Percentiles rank a stretch among this genome's conserved stretches.
Evolutionary conservation across 441 rosid genomes (phyloP).

Genomic region (Croton laevigatus): DNA sequence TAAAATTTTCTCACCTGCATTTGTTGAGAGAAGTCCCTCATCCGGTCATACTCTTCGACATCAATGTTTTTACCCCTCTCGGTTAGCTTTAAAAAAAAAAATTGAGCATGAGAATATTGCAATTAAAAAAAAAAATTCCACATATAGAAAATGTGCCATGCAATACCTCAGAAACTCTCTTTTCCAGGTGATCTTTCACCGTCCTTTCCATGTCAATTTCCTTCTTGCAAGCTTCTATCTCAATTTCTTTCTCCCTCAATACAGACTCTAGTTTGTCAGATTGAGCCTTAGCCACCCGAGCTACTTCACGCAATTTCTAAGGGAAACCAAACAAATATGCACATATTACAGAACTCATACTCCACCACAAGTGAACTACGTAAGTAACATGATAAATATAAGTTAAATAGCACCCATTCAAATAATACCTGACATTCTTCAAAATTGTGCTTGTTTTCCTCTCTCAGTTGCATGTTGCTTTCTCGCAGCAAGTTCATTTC

Average conservation of each 20-base stretch:
- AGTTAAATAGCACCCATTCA: neutral
- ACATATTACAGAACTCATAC: slow-evolving; percentile 10
- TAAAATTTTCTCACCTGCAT: slow-evolving; percentile 42
- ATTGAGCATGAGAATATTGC: slow-evolving; percentile 21
- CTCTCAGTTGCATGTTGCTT: slow-evolving; percentile 95
- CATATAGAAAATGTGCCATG: slow-evolving; percentile 19
- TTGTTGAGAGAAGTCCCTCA: slow-evolving; percentile 61
- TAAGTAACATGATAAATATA: neutral
- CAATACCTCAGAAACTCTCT: slow-evolving; percentile 75
- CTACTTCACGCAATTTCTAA: slow-evolving; percentile 82
- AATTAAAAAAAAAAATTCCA: slow-evolving; percentile 18
- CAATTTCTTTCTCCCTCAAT: slow-evolving; percentile 62
- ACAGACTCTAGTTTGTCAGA: slow-evolving; percentile 49
- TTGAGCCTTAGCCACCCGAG: slow-evolving; percentile 57
- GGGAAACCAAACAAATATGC: slow-evolving; percentile 14
- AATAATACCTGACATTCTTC: slow-evolving; percentile 84
- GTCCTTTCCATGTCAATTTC: slow-evolving; percentile 62
- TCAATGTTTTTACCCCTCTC: slow-evolving; percentile 68
- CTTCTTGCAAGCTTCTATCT: slow-evolving; percentile 66
- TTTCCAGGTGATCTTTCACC: slow-evolving; percentile 64
- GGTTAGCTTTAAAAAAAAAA: slow-evolving; percentile 51
- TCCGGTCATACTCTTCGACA: slow-evolving; percentile 68
- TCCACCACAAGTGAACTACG: neutral
- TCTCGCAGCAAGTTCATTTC: slow-evolving; percentile 95
- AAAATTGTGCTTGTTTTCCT: slow-evolving; percentile 96